Evolutionary conservation across 352 stramenopile species (phyloP).

Genomic region (Aphanomyces astaci): DNA sequence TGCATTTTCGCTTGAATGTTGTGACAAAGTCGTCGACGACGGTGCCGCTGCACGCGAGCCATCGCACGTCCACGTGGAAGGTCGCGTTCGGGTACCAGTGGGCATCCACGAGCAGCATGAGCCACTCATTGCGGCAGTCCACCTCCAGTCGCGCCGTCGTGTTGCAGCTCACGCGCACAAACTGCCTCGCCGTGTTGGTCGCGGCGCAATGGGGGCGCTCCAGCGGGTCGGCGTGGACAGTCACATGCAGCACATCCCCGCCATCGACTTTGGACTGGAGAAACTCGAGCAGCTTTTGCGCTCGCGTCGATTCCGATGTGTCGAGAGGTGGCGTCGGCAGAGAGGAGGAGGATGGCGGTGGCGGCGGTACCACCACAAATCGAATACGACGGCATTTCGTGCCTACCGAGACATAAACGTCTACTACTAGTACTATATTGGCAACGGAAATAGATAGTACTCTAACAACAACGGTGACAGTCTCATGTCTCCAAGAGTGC

Average conservation of each 20-base stretch:
- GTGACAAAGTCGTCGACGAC: slow-evolving; percentile 67
- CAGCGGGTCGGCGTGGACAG: slow-evolving; percentile 29
- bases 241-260: slow-evolving; percentile 42
- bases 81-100: slow-evolving; percentile 45
- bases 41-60: slow-evolving; percentile 69
- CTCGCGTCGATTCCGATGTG: slow-evolving; percentile 34
- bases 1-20: slow-evolving; percentile 49
- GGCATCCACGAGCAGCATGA: slow-evolving; percentile 61
- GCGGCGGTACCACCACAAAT: slow-evolving; percentile 53
- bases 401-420: not conserved
- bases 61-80: slow-evolving; percentile 67
- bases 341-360: too few relatives aligned
- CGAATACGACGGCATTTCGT: slow-evolving; percentile 67
- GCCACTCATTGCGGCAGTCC: slow-evolving; percentile 63
- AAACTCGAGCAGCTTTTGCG: slow-evolving; percentile 58
- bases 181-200: not conserved
- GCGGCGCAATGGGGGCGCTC: not conserved
- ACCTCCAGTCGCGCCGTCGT: slow-evolving; percentile 30
- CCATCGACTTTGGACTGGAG: slow-evolving; percentile 50
- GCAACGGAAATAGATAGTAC: too few relatives aligned
- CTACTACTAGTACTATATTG: too few relatives aligned
- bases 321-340: slow-evolving; percentile 22
- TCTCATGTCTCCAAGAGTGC: too few relatives aligned
- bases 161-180: slow-evolving; percentile 25
- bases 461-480: too few relatives aligned